These are phyloP conservation scores for Pythium graminicola DNA, from an alignment of 352 stramenopile genomes.

Conservation along the genomic window DNA sequence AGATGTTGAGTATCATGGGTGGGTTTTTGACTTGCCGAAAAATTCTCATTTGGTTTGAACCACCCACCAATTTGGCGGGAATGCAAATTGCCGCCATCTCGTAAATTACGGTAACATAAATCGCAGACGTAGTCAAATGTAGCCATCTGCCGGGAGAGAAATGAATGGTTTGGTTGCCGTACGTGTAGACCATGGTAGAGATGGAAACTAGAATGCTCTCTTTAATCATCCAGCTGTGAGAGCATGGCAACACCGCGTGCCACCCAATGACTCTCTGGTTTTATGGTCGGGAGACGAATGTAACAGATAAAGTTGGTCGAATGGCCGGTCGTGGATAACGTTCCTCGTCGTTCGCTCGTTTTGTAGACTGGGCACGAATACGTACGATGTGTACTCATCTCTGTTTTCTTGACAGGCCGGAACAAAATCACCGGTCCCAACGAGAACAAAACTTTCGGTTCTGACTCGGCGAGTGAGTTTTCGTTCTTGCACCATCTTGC, in stretches of 20 bases:
- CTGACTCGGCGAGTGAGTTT: slow-evolving; percentile 38
- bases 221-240: slow-evolving; percentile 82
- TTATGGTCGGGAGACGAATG: slow-evolving; percentile 90
- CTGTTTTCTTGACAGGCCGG: slow-evolving; percentile 52
- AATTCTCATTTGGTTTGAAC: slow-evolving; percentile 22
- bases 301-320: slow-evolving; percentile 97
- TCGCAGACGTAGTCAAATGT: slow-evolving; percentile 3
- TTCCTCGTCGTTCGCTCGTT: slow-evolving; percentile 85
- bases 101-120: slow-evolving; percentile 11
- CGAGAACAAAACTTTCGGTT: slow-evolving; percentile 40
- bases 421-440: slow-evolving; percentile 77
- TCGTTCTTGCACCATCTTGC: slow-evolving; percentile 76
- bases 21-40: slow-evolving; percentile 6
- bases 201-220: not conserved
- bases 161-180: not conserved
- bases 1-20: slow-evolving; percentile 8
- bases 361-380: slow-evolving; percentile 90
- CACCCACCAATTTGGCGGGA: slow-evolving; percentile 22
- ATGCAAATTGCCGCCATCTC: slow-evolving; percentile 11
- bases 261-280: slow-evolving; percentile 87
- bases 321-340: slow-evolving; percentile 93
- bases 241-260: slow-evolving; percentile 91
- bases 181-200: not conserved
- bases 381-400: slow-evolving; percentile 41
- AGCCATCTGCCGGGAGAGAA: slow-evolving; percentile 12